phyloP scores from a whole-genome alignment of 805 yeast species.

The Cyberlindnera saturnus region DNA sequence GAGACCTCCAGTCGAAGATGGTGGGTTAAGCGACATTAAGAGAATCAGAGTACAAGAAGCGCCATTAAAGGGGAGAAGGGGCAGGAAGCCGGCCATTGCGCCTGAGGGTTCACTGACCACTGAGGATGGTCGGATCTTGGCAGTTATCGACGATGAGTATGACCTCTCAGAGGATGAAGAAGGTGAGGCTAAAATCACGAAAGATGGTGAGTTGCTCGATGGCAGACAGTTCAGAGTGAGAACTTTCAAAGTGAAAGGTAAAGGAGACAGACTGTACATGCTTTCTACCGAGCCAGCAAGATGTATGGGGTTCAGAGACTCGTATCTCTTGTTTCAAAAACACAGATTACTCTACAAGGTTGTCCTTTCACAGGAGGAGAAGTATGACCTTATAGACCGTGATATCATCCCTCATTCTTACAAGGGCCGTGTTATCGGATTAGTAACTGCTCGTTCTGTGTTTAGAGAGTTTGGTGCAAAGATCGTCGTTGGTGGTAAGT shows the following conservation, averaged over 20 bases:
- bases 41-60: slow-evolving; percentile 8
- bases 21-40: slow-evolving; percentile 11
- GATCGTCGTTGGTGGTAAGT: slow-evolving; percentile 71
- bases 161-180: slow-evolving; percentile 68
- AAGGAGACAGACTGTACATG: slow-evolving; percentile 77
- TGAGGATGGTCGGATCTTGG: slow-evolving; percentile 61
- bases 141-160: slow-evolving; percentile 70
- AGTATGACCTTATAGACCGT: slow-evolving; percentile 73
- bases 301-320: slow-evolving; percentile 88
- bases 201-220: slow-evolving; percentile 59
- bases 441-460: slow-evolving; percentile 86
- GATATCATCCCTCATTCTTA: slow-evolving; percentile 84
- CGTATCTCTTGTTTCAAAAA: slow-evolving; percentile 82
- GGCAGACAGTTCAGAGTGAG: slow-evolving; percentile 71
- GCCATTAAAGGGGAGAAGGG: slow-evolving; percentile 29
- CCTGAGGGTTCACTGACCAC: slow-evolving; percentile 39
- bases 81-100: slow-evolving; percentile 33
- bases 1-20: slow-evolving; percentile 20
- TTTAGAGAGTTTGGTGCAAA: slow-evolving; percentile 90
- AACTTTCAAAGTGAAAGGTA: slow-evolving; percentile 49
- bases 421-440: slow-evolving; percentile 82
- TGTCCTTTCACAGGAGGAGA: slow-evolving; percentile 69
- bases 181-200: slow-evolving; percentile 71
- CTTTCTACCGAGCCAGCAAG: slow-evolving; percentile 95
- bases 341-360: slow-evolving; percentile 73